Percentiles rank a stretch among this genome's conserved stretches.
Conservation (phyloP, 208 protist species). For the Crithidia bombi region DNA sequence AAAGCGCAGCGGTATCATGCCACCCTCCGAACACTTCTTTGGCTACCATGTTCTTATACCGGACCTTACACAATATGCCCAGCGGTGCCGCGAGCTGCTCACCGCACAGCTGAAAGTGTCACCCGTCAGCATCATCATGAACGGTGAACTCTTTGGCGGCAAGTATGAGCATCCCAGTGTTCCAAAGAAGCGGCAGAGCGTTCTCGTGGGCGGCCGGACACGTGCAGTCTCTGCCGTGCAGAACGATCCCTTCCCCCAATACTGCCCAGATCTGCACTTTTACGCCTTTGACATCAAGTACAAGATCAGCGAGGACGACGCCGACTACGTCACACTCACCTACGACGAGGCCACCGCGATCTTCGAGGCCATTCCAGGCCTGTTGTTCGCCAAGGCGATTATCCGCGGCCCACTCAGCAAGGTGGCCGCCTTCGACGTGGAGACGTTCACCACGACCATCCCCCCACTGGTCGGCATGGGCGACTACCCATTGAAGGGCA, state of each 20-base stretch:
- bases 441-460: conserved; percentile 80
- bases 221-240: conserved; percentile 69
- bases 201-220: conserved; percentile 62
- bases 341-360: conserved; percentile 74
- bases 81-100: conserved; percentile 51
- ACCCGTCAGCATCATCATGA: conserved; percentile 68
- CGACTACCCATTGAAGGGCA: conserved; percentile 78
- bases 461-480: conserved; percentile 85
- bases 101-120: conserved; percentile 25
- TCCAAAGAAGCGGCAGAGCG: conserved; percentile 44
- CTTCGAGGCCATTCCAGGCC: conserved; percentile 68
- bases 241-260: conserved; percentile 85
- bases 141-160: conserved; percentile 88
- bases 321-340: conserved; percentile 54
- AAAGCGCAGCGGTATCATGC: conserved; percentile 85
- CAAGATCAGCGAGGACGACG: conserved; percentile 30
- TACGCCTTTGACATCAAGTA: conserved; percentile 92
- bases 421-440: conserved; percentile 85
- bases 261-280: conserved; percentile 86
- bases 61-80: conserved; percentile 54
- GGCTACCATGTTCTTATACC: conserved; percentile 84
- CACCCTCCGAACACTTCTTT: conserved; percentile 83
- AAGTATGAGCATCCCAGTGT: conserved; percentile 88
- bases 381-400: conserved; percentile 80
- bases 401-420: conserved; percentile 79